Conservation (phyloP, 305 asterid species). For the Plantago coronopus region DNA sequence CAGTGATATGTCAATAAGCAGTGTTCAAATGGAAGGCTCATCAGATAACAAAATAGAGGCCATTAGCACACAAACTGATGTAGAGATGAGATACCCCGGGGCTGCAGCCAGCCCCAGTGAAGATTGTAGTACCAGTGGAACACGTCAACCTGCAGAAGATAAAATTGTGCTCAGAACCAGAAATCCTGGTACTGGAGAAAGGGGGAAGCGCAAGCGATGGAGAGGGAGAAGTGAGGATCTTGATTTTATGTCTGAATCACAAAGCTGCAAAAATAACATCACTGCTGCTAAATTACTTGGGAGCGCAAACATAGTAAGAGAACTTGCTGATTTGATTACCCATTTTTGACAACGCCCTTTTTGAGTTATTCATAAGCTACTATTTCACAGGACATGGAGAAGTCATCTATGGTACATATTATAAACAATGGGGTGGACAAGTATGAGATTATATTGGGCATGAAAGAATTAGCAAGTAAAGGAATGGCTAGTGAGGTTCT, state of each 20-base stretch:
- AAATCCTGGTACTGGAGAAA: conserved; percentile 51
- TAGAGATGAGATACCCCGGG: conserved; percentile 58
- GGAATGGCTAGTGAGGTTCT: conserved; percentile 94
- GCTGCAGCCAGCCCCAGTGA: conserved; percentile 45
- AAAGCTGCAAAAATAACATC: conserved; percentile 45
- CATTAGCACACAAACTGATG: conserved; percentile 39
- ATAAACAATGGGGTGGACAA: conserved; percentile 43
- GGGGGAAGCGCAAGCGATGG: conserved; percentile 94
- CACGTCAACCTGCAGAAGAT: conserved; percentile 38
- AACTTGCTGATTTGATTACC: conserved; percentile 14
- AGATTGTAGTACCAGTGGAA: conserved; percentile 80
- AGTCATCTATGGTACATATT: conserved; percentile 34
- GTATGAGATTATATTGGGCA: conserved; percentile 55
- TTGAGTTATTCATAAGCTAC: conserved; percentile 19
- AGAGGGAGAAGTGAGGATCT: conserved; percentile 68
- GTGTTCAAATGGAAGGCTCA: conserved; percentile 40
- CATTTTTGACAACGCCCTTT: conserved; percentile 11
- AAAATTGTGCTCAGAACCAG: conserved; percentile 53
- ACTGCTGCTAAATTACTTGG: conserved; percentile 31
- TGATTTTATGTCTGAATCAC: conserved; percentile 40
- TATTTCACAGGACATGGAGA: conserved; percentile 50
- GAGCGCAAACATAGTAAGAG: conserved; percentile 32
- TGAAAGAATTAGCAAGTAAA: conserved; percentile 74
- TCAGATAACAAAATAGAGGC: conserved; percentile 38
- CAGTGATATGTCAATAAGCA: conserved; percentile 46